These are phyloP conservation scores for Azolla pinnata DNA, from an alignment of 75 land plant species.

Conservation along the genomic window DNA sequence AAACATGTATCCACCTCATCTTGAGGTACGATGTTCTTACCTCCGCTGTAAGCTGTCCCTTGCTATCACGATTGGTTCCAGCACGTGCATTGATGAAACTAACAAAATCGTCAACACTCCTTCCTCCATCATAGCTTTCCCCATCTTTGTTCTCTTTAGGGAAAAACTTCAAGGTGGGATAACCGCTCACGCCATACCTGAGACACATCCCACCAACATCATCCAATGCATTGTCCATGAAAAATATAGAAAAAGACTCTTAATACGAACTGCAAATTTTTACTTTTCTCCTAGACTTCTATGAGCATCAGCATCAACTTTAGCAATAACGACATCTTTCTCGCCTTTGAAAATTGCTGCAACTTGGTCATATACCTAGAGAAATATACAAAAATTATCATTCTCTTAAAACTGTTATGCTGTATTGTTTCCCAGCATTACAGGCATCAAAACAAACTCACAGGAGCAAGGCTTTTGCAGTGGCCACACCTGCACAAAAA, in stretches of 20 bases:
- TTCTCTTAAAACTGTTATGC: not conserved
- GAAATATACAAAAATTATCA: not conserved
- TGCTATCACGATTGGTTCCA: slow-evolving; percentile 66
- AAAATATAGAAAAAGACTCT: not conserved
- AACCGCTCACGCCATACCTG: slow-evolving; percentile 95
- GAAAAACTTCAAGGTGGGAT: slow-evolving; percentile 86
- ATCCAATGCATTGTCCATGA: not conserved
- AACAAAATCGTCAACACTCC: slow-evolving; percentile 70
- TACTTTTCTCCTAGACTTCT: slow-evolving; percentile 77
- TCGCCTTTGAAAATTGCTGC: slow-evolving; percentile 72
- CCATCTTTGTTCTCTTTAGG: slow-evolving; percentile 89
- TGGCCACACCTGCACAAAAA: slow-evolving; percentile 85
- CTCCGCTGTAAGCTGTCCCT: slow-evolving; percentile 64
- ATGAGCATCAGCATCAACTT: slow-evolving; percentile 89
- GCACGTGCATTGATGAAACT: slow-evolving; percentile 69
- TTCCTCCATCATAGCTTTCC: slow-evolving; percentile 85
- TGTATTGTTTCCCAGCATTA: not conserved
- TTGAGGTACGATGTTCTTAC: too few relatives aligned
- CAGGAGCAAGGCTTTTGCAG: slow-evolving; percentile 95
- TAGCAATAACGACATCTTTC: slow-evolving; percentile 87
- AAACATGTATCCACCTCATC: too few relatives aligned
- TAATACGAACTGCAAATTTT: too few relatives aligned
- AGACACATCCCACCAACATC: not conserved
- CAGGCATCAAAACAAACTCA: slow-evolving; percentile 24
- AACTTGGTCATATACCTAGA: slow-evolving; percentile 70